Evolutionary conservation across 257 asterid species (phyloP).

Genomic region (Sherardia arvensis): DNA sequence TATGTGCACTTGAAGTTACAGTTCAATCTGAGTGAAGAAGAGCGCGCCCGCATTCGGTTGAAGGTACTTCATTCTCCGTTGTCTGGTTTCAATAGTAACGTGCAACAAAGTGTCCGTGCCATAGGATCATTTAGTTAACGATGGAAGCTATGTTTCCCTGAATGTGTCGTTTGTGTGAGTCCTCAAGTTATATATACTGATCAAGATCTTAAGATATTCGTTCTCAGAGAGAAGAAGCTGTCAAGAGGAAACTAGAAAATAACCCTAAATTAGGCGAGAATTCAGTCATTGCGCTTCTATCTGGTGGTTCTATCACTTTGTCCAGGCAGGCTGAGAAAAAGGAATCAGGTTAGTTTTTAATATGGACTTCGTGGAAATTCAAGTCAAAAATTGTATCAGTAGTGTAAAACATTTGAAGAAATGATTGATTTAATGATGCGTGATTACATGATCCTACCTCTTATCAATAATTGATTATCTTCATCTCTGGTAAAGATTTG

Average conservation of each 20-base stretch:
- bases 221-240: slow-evolving; percentile 70
- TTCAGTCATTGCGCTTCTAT: slow-evolving; percentile 20
- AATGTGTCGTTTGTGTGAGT: not conserved
- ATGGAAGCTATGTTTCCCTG: not conserved
- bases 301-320: slow-evolving; percentile 18
- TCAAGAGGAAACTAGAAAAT: slow-evolving; percentile 57
- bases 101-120: not conserved
- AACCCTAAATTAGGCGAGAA: slow-evolving; percentile 22
- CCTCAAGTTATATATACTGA: not conserved
- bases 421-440: not conserved
- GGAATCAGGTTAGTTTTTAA: slow-evolving; percentile 51
- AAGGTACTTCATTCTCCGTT: slow-evolving; percentile 34
- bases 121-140: not conserved
- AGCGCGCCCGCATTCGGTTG: slow-evolving; percentile 54
- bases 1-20: slow-evolving; percentile 71
- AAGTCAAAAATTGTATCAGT: not conserved
- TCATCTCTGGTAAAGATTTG: slow-evolving; percentile 34
- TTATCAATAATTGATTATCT: slow-evolving; percentile 14
- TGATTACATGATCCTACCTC: slow-evolving; percentile 10
- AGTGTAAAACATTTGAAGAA: not conserved
- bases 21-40: slow-evolving; percentile 67
- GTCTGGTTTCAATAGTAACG: not conserved
- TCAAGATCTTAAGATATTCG: not conserved
- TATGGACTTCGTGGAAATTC: not conserved
- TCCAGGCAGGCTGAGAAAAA: slow-evolving; percentile 15